Base-by-base conservation (phyloP, 2,329 filamentous ascomycete species). In the Orbilia javanica region DNA sequence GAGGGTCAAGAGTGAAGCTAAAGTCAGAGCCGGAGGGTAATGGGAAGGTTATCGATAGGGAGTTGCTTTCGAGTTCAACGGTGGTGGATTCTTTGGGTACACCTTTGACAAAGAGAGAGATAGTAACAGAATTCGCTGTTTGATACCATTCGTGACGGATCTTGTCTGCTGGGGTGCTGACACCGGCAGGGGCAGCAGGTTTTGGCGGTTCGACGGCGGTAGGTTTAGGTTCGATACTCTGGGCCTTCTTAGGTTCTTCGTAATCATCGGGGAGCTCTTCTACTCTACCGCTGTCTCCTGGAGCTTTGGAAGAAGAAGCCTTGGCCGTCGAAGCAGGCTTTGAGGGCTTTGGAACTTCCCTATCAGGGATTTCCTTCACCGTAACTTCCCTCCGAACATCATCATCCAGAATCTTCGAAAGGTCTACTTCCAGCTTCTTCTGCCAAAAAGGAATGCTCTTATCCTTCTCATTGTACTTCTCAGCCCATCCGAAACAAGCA, bases 81-180 rank as follows among this genome's bases (percentile, higher is more conserved):
- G 84, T 83, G 1, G 87, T 84, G 65, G 87, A 86, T 53, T 90
- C 88, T 80, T 89, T 88, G 0, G 87, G 85, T 1, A 91, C 87
- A 8, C 88, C 89, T 82, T 91, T 91, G 8, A 88, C 89, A 65
- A 91, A 87, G 15, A 92, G 84, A 0, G 88, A 90, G 80, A 92
- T 85, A 55, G 88, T 88, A 46, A 92, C 87, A 11, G 85, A 86
- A 25, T 90, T 87, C 15, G 84, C 84, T 55, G 86, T 89, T 82
- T 92, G 89, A 81, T 91, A 92, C 89, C 89, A 92, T 79, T 92
- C 90, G 81, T 91, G 87, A 48, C 90, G 88, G 81, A 91, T 88
- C 82, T 90, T 90, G 77, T 86, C 85, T 2, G 85, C 83, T 0
- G 86, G 86, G 1, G 87, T 87, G n/a, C 64, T 78, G 25, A 81